Evolutionary conservation across 331 rosid species (phyloP).

Genomic region (Ulmus americana): DNA sequence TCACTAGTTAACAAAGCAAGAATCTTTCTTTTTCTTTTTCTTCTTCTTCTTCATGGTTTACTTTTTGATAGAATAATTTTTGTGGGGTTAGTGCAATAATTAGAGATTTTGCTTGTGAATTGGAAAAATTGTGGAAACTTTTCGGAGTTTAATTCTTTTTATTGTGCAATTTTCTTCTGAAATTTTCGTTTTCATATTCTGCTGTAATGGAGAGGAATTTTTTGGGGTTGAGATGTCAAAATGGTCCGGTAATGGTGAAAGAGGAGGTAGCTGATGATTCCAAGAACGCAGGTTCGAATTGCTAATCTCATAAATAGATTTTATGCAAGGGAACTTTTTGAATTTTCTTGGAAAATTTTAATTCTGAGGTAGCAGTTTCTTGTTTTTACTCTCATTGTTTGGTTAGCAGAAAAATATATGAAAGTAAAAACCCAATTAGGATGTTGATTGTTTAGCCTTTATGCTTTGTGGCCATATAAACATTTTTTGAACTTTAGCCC

Average conservation of each 20-base stretch:
- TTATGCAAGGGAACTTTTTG: not conserved
- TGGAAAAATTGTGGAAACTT: not conserved
- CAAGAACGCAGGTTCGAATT: slow-evolving; percentile 45
- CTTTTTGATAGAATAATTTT: slow-evolving; percentile 6
- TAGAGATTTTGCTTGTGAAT: not conserved
- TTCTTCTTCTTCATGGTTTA: not conserved
- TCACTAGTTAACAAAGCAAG: slow-evolving; percentile 9
- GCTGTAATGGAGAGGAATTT: slow-evolving; percentile 68
- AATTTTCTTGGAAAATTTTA: not conserved
- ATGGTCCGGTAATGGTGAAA: slow-evolving; percentile 25
- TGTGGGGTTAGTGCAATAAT: not conserved
- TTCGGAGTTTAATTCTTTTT: not conserved
- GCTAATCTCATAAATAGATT: not conserved
- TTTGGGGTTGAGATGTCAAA: slow-evolving; percentile 47
- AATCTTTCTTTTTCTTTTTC: not conserved
- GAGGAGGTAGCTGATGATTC: slow-evolving; percentile 36
- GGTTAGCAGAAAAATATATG: slow-evolving; percentile 3
- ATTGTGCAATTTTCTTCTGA: not conserved
- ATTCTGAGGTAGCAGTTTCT: not conserved
- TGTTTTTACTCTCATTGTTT: slow-evolving; percentile 14
- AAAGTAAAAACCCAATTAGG: not conserved
- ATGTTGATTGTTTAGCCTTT: not conserved
- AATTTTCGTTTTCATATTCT: not conserved
- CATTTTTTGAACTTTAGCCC: not conserved
- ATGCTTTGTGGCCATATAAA: not conserved